Conservation (phyloP, 2,329 filamentous ascomycete genomes). For the Colletotrichum shisoi region DNA sequence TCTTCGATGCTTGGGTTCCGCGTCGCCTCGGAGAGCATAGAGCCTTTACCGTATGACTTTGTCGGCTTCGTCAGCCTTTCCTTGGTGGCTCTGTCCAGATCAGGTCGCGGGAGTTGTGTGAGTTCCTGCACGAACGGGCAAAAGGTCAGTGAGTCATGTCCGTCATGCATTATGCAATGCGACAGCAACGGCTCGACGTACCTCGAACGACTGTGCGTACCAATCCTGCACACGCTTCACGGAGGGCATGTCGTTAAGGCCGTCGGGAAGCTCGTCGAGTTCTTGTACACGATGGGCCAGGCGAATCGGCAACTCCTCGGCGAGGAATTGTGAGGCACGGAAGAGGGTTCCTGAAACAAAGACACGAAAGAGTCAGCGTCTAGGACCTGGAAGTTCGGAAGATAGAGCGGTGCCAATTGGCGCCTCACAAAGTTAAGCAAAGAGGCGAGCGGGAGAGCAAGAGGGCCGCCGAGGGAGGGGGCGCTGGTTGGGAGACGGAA, state of each 20-base stretch:
- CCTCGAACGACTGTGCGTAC: slow-evolving; percentile 99
- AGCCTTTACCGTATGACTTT: slow-evolving; percentile 63
- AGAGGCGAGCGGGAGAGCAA: slow-evolving; percentile 4
- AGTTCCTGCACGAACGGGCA: slow-evolving; percentile 72
- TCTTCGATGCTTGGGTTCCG: slow-evolving; percentile 88
- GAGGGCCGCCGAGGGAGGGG: slow-evolving; percentile 22
- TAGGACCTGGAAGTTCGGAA: neutral
- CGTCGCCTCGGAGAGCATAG: slow-evolving; percentile 81
- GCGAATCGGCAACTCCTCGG: slow-evolving; percentile 96
- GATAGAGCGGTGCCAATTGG: slow-evolving; percentile 4
- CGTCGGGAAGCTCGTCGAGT: slow-evolving; percentile 89
- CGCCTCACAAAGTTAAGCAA: neutral
- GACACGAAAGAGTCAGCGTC: slow-evolving; percentile 7
- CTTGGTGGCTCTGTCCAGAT: slow-evolving; percentile 76
- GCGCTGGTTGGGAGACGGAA: slow-evolving; percentile 29
- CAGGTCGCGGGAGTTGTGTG: slow-evolving; percentile 81
- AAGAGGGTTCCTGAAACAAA: slow-evolving; percentile 80
- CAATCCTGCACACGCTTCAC: slow-evolving; percentile 95
- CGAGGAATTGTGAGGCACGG: slow-evolving; percentile 96
- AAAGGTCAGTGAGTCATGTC: slow-evolving; percentile 32
- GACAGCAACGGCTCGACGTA: slow-evolving; percentile 55
- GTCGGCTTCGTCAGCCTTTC: slow-evolving; percentile 77
- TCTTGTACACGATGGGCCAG: slow-evolving; percentile 96
- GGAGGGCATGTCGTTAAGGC: slow-evolving; percentile 96
- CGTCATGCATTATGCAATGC: slow-evolving; percentile 28